Evolutionary conservation across 441 rosid species (phyloP), one percentile per base, ranked within the genome.

Genomic region (Flueggea neowawraea): DNA sequence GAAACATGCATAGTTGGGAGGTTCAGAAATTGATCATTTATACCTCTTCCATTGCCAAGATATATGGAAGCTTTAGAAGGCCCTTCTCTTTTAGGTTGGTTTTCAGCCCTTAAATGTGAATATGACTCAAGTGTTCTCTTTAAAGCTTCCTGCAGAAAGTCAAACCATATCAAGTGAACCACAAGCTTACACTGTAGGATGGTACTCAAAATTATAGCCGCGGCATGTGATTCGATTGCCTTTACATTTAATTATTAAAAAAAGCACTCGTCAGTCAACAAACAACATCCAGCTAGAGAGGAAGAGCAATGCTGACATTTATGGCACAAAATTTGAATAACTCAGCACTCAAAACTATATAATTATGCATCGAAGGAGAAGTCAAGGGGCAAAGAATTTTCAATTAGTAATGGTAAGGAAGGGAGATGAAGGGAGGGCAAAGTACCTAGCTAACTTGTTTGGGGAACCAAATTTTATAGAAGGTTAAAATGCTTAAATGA

Each of bases 1-100:
- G 41, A 36, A 36, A 36, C 41, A 36, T 5, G 41, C 9, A 36
- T 36, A 36, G 2, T 22, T 22, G 28, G 28, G 28, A 22, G 41
- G 41, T 36, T 64, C 50, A 62, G 48, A 62, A 32, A 64, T 22
- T 54, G 57, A 61, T 57, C 43, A 52, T 16, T 14, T 78, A 68
- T 76, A 90, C 97, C 89, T 69, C 70, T 85, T 77, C 96, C 95
- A 17, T 72, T 69, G 73, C 97, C 98, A 74, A 94, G 98, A 65
- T 58, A 79, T 63, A 67, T 52, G 50, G 81, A 81, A 57, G 87
- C 97, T 77, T 85, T 94, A 55, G 98, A 88, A 64, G 88, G 87
- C 64, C 96, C 91, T 60, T 81, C 95, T 77, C 78, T 73, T 74
- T 78, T 77, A 59, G 80, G 73, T 64, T 69, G 82, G 33, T 61